A percentile compares a stretch with the other conserved stretches of the same genome.
phyloP scores from a whole-genome alignment of 1,284 basidiomycete species.

The Phaffia rhodozyma region DNA sequence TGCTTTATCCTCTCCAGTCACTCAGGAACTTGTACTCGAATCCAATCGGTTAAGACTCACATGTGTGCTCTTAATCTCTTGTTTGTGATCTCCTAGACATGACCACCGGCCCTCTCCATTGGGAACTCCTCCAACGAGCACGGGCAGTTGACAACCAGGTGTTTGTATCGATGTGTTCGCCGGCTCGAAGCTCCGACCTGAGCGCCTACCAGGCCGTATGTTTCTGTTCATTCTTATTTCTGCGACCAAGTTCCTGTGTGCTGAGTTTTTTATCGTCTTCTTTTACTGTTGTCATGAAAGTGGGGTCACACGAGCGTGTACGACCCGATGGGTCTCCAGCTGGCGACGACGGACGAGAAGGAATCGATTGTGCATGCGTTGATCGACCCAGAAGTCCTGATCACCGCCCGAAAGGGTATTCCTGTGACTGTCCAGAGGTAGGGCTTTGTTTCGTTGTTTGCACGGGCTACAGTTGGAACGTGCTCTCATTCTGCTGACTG shows the following conservation, averaged over 20 bases:
- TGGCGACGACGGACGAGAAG: constrained; percentile 63
- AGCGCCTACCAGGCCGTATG: constrained; percentile 76
- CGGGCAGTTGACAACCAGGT: constrained; percentile 95
- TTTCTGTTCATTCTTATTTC: constrained; percentile 18
- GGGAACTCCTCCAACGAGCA: constrained; percentile 81
- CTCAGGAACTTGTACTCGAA: constrained; percentile 10
- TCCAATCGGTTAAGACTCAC: constrained; percentile 27
- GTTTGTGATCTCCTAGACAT: constrained; percentile 33
- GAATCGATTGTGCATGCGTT: constrained; percentile 70
- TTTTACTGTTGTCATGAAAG: constrained; percentile 34
- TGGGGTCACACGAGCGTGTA: constrained; percentile 85
- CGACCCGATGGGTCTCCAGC: constrained; percentile 76
- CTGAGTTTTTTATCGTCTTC: not conserved
- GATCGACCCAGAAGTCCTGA: constrained; percentile 61
- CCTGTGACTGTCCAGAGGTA: constrained; percentile 70
- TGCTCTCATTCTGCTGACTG: too few species aligned
- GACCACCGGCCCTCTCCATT: constrained; percentile 91
- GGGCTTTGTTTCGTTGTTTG: too few species aligned
- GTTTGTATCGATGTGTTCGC: constrained; percentile 89
- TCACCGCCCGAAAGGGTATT: constrained; percentile 62
- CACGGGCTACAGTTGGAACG: too few species aligned
- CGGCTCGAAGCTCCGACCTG: constrained; percentile 62
- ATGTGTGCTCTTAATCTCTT: constrained; percentile 21
- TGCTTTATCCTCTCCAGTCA: not conserved
- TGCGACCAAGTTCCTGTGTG: constrained; percentile 12